phyloP scores from a whole-genome alignment of 1,139 yeast genomes.

The Yamadazyma membranifaciens region DNA sequence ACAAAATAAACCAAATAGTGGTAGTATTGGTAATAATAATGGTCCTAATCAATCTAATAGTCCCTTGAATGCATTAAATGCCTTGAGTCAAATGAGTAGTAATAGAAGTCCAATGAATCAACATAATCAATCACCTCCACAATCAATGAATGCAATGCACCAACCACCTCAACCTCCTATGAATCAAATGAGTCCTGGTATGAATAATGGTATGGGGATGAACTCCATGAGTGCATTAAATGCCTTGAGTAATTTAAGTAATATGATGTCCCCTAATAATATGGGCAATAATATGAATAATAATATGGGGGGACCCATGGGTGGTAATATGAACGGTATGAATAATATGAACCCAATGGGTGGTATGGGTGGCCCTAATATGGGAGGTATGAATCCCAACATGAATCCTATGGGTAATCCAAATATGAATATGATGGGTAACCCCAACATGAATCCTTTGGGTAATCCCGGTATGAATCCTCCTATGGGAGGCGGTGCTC shows the following conservation, averaged over 20 bases:
- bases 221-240: constrained; percentile 13
- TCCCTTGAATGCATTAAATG: constrained; percentile 11
- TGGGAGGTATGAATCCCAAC: background rate
- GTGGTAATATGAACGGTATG: constrained; percentile 1
- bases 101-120: constrained; percentile 12
- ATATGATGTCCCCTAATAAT: constrained; percentile 15
- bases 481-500: background rate
- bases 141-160: constrained; percentile 1
- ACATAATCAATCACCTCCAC: constrained; percentile 5
- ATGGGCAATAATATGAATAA: constrained; percentile 3
- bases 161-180: constrained; percentile 6
- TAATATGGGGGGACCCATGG: constrained; percentile 1
- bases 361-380: constrained; percentile 4
- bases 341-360: constrained; percentile 3
- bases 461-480: background rate
- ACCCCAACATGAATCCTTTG: background rate
- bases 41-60: constrained; percentile 5
- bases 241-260: constrained; percentile 17
- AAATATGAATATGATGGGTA: constrained; percentile 1
- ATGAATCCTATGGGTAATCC: constrained; percentile 1
- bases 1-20: constrained; percentile 3
- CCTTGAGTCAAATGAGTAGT: constrained; percentile 15
- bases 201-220: background rate
- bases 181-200: constrained; percentile 4
- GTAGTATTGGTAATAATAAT: constrained; percentile 8